Evolutionary conservation across 2,329 filamentous ascomycete species (phyloP), one percentile per base, ranked within the genome.

Genomic region (Ceratocystis cubensis): DNA sequence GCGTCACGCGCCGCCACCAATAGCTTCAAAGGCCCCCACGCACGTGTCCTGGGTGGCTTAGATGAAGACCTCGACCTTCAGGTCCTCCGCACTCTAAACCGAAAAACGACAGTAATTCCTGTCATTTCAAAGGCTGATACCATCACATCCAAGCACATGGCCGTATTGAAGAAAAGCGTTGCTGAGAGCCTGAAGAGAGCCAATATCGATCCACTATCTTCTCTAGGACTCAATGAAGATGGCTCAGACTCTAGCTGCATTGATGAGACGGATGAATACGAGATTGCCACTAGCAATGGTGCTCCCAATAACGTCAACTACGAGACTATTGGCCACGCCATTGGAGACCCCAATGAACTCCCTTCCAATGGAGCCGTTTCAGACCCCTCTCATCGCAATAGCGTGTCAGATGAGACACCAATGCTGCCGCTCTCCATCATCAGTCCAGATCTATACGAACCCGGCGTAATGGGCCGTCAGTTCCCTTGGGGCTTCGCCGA

Each of bases 401-500:
- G 79, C 66, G 74, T 76, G 71, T 76, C 79, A 63, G 81, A 80
- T 59, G 83, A 85, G 71, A 74, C 78, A 10, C 89, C 89, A 0
- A 88, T 90, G 74, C 79, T 96, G 30, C 94, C 94, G 0, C 85
- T 97, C 73, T 96, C 91, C 50, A 89, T 96, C 74, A 88, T 99
- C 74, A 96, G 91, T 69, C 94, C 94, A 0, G 94, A 99, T 75
- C 83, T 89, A 53, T 96, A 97, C 76, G 89, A 95, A 72, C 87
- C 87, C 7, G 84, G 82, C 41, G 80, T 89, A 17, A 78, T 96
- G 68, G 94, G 94, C 59, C 88, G 94, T 68, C 87, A 88, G 70
- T 99, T 97, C 75, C 89, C 94, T 0, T 99, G 94, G 94, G 94
- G 94, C 5, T 95, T 96, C 71, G 94, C 94, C 3, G 91, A 97